Base-by-base conservation (phyloP, 1,139 yeast genomes). In the Entelexis paramagnoliae region DNA sequence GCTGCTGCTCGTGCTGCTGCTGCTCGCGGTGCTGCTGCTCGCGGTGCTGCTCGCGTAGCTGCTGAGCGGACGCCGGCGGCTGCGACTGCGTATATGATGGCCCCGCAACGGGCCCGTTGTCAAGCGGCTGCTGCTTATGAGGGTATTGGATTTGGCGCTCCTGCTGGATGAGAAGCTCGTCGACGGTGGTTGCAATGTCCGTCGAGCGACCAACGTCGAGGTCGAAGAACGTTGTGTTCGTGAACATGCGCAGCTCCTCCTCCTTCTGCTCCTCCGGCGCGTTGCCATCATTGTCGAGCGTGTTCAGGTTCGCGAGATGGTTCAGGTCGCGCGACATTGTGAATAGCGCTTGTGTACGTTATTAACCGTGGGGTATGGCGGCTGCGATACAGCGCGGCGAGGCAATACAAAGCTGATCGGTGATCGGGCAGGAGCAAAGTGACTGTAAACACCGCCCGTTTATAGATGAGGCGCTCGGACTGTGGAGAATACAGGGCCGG, bases 201-300 rank as follows among this genome's bases (percentile, higher is more conserved):
- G 73, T 68, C 43, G 70, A 61, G 48, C 71, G 61, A 46, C 74
- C 74, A 60, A 70, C 64, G 52, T 71, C 74, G 53, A 71, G 66
- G 61, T 71, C 74, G 58, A 70, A 71, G 59, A 71, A 71, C 50
- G 69, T 68, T 39, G 74, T 71, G 59, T 70, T 70, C 46, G 73
- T 59, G 59, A 71, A 71, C 49, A 71, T 63, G 43, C 68, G 62
- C 51, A 71, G 64, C 55, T 71, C 74, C 49, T 68, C 73, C 46
- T 66, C 68, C 45, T 54, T 51, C 30, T 49, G 50, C 39, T 49
- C 55, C 26, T 51, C 53, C n/a, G 46, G 38, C 30, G 35, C 28
- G 28, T 50, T 40, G 30, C 47, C 45, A 41, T 47, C 50, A 24
- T 45, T 26, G 38, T 50, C 57, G 14, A 55, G 55, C 41, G 58